Evolutionary conservation across 805 yeast species (phyloP), one percentile per base, ranked within the genome.

Genomic region (Teunomyces lycoperdinae): DNA sequence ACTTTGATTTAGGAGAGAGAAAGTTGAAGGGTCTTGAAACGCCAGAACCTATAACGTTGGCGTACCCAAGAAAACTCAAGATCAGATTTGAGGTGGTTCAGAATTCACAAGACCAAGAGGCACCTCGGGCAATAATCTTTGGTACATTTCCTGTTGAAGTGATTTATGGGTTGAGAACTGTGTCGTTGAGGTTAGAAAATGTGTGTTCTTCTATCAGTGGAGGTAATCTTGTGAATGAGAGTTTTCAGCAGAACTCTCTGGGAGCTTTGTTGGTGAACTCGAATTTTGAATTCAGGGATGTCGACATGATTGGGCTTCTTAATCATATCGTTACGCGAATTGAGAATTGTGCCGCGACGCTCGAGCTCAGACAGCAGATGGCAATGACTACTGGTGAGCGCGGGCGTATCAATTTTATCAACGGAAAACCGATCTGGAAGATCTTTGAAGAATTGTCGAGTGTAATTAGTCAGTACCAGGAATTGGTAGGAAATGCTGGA

Each of bases 11-110:
- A 44, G 99, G 99, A 20, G 96, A 90, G 60, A 84, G 81, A 61
- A 90, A 91, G 64, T 76, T 94, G 60, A 94, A 94, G 64, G 99
- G 99, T 14, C 76, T 94, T 13, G 99, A 94, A 76, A 84, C 90
- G 31, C 96, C 96, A 2, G 99, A 94, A 64, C 77, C 78, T 33
- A 84, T 94, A 11, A 87, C 95, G 20, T 73, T 89, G 42, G 80
- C 83, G 0, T 91, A 85, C 69, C 96, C 98, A 1, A 72, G 74
- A 47, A 71, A 74, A 26, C 69, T 91, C 47, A 76, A 75, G 3
- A 70, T 84, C 3, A 77, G 98, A 55, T 77, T 77, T 65, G 80
- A 78, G 46, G 60, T 71, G 10, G 62, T 63, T 52, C 56, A 64
- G 49, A 64, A 68, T 48, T 48, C 58, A 9, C 56, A 54, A 14